Evolutionary conservation across 106 monocot species (phyloP), one percentile per base, ranked within the genome.

Genomic region (Xerophyta viscosa): DNA sequence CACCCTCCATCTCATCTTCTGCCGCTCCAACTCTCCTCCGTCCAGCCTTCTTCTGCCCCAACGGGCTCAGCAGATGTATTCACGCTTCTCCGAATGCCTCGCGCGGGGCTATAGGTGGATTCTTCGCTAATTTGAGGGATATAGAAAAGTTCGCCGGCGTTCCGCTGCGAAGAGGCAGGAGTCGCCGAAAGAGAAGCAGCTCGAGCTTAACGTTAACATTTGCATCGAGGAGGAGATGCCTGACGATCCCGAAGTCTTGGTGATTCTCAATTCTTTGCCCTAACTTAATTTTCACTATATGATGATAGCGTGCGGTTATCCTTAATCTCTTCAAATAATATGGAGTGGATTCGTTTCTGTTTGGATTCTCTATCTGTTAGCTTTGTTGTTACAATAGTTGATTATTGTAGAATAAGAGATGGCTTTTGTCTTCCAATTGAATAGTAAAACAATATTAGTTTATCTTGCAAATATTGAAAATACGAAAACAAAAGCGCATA

Each of bases 161-260:
- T 33, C 65, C 63, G 48, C 60, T 11, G 42, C 58, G 52, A 74
- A 62, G 72, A 65, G 61, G 53, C 57, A 57, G 46, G 39, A 64
- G 66, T 15, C 66, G 66, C 18, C 66, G 6, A 79, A 77, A 75
- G 71, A 78, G 27, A 72, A 58, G 64, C 55, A 81, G 73, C 55
- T 70, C 33, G 78, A 79, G 64, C 61, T 96, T 3, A 31, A 62
- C 23, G 88, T 79, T 15, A 65, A 72, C 29, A 79, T 96, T 52
- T 62, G 75, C 44, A 63, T 88, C 28, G 77, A 94, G 17, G 84
- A 94, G 36, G 81, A 68, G 54, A 48, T 88, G 51, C 80, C 94
- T n/a, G 75, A 84, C 4, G 88, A 94, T 57, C 72, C 70, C 29
- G 81, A 94, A 78, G 61, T 88, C 14, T 27, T 88, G 65, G 94